Base-by-base conservation (phyloP, 1,139 yeast genomes). In the Hyphopichia pseudoburtonii region DNA sequence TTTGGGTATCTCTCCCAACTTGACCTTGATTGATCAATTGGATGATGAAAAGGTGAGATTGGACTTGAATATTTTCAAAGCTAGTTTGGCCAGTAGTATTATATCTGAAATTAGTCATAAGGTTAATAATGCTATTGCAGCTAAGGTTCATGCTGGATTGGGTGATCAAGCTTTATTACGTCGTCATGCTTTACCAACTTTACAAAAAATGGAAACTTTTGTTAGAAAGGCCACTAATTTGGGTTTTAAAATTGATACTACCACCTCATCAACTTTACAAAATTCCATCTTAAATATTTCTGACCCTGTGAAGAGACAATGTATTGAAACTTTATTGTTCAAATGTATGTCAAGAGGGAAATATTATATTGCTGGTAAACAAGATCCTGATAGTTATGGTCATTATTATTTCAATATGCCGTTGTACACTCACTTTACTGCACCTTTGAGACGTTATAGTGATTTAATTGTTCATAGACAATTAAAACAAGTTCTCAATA, bases 381-480 rank as follows among this genome's bases (percentile, higher is more conserved):
- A 82, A 37, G 96, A 88, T 49, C 80, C 89, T 5, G 95, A 86
- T 47, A 78, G 76, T 45, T 80, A 77, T 56, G 80, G 80, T 11
- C 96, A 92, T 55, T 90, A 85, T 61, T 79, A 86, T 54, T 78
- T 83, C 56, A 88, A 88, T 50, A 62, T 86, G 44, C 96, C 96
- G 26, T 69, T 88, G 33, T 92, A 87, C 60, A 87, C 97, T 0
- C 97, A 92, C 62, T 90, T 90, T 66, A 84, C 87, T n/a, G 79
- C 95, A 1, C 98, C 98, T 11, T 69, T 89, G 56, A 78, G 95
- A 59, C 78, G 98, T 51, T 92, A 90, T 60, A 90, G 96, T 1
- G 98, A 92, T 60, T 73, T 88, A 41, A 78, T 90, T 51, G 97
- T 88, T 29, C 98, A 92, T 55, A 80, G 97, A 48, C 98, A 92